Evolutionary conservation across 2,329 filamentous ascomycete species (phyloP), one percentile per base, ranked within the genome.

Genomic region (Pseudogymnoascus verrucosus): DNA sequence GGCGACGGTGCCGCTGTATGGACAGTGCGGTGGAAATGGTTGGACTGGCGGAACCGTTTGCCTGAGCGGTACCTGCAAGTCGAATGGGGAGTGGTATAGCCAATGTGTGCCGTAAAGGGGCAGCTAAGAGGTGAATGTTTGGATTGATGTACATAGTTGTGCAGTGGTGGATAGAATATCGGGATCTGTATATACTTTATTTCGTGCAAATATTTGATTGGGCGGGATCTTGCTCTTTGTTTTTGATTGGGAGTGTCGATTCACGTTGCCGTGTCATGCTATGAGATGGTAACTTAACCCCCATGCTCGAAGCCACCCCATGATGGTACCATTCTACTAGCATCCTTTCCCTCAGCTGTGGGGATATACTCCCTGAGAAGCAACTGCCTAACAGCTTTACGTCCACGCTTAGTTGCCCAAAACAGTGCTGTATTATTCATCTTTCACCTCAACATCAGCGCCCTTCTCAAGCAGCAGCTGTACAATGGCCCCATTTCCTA

Each of bases 31-130:
- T 19, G 47, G 47, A 57, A 57, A 57, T 10, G n/a, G 31, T 10
- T 57, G 47, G 47, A 57, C 47, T 23, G 47, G 47, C n/a, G 47
- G 47, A 57, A 57, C 47, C 26, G 47, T 34, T 12, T 57, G 47
- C 8, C 26, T 19, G 47, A 57, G 5, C 10, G 47, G 47, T 34
- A 57, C 26, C 1, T 57, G 47, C 10, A 6, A 4, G 10, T 6
- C 47, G 4, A 34, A 57, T 31, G 47, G 47, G n/a, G 47, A 57
- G 26, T 57, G 31, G 26, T 57, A 57, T 8, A 57, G 47, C 47
- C 47, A 57, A 34, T 57, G 47, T 57, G 2, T 57, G 26, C 47
- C 47, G 5, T 57, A 19, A 34, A 57, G 47, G 16, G 26, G 26
- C 3, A 12, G n/a, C 26, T 19, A 19, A 28, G 14, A 57, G 7